These are phyloP conservation scores for Nepenthes gracilis DNA, from an alignment of 148 eudicot species.

Conservation along the genomic window DNA sequence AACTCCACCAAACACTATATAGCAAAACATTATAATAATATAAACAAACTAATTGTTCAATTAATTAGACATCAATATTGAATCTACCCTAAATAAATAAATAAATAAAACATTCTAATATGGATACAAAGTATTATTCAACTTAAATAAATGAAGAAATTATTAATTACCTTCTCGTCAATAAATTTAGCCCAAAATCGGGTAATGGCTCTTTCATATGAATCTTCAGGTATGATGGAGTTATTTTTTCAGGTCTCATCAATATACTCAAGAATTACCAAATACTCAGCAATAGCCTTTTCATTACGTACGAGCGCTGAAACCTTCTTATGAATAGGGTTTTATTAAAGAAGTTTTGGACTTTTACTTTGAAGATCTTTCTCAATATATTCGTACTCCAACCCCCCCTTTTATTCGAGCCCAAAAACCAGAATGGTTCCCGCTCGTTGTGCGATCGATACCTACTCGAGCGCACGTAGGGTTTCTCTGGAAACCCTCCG, in stretches of 20 bases:
- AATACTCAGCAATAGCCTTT: constrained; percentile 27
- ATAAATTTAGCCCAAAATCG: constrained; percentile 45
- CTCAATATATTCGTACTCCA: constrained; percentile 15
- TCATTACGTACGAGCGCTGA: constrained; percentile 28
- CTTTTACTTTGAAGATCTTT: constrained; percentile 19
- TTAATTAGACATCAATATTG: no score
- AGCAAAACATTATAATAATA: no score
- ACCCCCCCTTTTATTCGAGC: constrained; percentile 23
- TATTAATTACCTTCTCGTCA: constrained; percentile 17
- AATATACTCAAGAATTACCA: constrained; percentile 35
- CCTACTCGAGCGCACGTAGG: no score
- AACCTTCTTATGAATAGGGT: constrained; percentile 21
- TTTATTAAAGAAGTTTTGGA: constrained; percentile 15
- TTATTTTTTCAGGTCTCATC: constrained; percentile 26
- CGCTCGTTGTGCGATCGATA: no score
- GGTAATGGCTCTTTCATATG: constrained; percentile 26
- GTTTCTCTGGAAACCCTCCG: no score
- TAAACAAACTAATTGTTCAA: no score
- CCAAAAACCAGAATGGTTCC: no score
- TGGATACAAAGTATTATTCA: no score
- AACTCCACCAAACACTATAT: no score
- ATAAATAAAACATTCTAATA: no score
- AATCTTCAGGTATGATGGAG: constrained; percentile 29
- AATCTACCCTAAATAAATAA: no score
- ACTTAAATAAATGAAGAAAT: no score